Percentiles rank a stretch among this genome's conserved stretches.
phyloP scores from a whole-genome alignment of 1,139 yeast genomes.

The Yamadazyma pseudoaaseri region DNA sequence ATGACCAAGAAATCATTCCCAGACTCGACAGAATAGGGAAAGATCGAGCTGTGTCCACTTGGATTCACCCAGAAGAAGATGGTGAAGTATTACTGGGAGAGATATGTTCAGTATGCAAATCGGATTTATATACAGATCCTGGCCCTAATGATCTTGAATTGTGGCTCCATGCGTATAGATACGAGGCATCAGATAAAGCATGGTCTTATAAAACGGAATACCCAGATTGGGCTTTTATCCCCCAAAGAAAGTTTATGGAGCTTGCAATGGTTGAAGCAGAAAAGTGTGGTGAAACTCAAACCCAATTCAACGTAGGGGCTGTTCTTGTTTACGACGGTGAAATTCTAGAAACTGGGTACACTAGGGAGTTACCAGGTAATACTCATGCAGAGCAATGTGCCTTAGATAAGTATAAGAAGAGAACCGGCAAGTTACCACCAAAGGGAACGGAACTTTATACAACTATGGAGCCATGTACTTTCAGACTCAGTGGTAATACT shows the following conservation, averaged over 20 bases:
- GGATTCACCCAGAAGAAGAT: slow-evolving; percentile 55
- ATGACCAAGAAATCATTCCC: slow-evolving; percentile 42
- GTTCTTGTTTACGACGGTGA: slow-evolving; percentile 67
- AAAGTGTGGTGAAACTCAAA: slow-evolving; percentile 77
- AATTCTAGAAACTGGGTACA: slow-evolving; percentile 75
- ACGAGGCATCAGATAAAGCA: slow-evolving; percentile 51
- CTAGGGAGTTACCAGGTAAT: slow-evolving; percentile 90
- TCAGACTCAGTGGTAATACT: slow-evolving; percentile 81
- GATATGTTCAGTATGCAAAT: slow-evolving; percentile 63
- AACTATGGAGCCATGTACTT: slow-evolving; percentile 97
- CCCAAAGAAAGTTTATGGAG: slow-evolving; percentile 55
- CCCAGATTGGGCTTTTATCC: slow-evolving; percentile 83
- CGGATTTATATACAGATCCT: slow-evolving; percentile 84
- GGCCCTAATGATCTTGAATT: slow-evolving; percentile 80
- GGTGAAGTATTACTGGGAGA: slow-evolving; percentile 65
- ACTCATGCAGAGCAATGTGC: slow-evolving; percentile 99
- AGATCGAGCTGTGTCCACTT: slow-evolving; percentile 62
- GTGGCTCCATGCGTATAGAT: slow-evolving; percentile 88
- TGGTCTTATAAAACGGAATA: slow-evolving; percentile 81
- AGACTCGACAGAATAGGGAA: slow-evolving; percentile 68
- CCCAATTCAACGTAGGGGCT: slow-evolving; percentile 95
- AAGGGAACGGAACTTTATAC: slow-evolving; percentile 82
- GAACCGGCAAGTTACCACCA: slow-evolving; percentile 48
- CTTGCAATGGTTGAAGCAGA: slow-evolving; percentile 74
- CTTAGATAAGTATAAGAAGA: slow-evolving; percentile 62